A percentile compares a stretch with the other conserved stretches of the same genome.
phyloP scores from a whole-genome alignment of 108 stramenopile genomes.

The Cyclotella kingstonii region DNA sequence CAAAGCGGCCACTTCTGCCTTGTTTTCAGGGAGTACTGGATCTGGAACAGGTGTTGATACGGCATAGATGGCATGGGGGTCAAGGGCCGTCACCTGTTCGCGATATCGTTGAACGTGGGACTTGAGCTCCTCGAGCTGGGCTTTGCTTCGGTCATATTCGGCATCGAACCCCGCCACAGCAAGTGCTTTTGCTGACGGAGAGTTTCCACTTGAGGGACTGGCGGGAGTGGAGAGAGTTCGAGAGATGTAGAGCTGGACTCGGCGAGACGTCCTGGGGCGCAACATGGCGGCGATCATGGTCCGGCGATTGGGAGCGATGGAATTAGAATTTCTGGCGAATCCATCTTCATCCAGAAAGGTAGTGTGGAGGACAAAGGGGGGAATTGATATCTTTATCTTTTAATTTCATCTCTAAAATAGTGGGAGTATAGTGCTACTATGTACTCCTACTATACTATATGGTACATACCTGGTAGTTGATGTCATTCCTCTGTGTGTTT shows the following conservation, averaged over 20 bases:
- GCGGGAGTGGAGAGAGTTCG: conserved; percentile 31
- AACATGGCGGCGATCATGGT: conserved; percentile 12
- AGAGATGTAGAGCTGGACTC: conserved; percentile 38
- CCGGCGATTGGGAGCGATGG: too few species aligned
- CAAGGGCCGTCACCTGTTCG: conserved; percentile 31
- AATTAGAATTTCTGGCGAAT: too few species aligned
- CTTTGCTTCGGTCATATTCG: conserved; percentile 27
- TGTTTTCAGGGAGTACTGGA: conserved; percentile 71
- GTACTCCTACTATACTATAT: too few species aligned
- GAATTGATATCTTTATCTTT: too few species aligned
- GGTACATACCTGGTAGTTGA: too few species aligned
- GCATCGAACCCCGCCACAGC: conserved; percentile 34
- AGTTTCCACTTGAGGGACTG: conserved; percentile 9
- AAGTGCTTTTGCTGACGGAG: conserved; percentile 36
- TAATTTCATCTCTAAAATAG: too few species aligned
- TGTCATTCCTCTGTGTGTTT: too few species aligned
- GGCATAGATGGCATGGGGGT: conserved; percentile 42
- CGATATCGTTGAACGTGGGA: conserved; percentile 38
- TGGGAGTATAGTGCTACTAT: too few species aligned
- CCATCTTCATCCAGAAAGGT: too few species aligned
- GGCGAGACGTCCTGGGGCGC: conserved; percentile 27
- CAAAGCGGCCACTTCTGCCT: conserved; percentile 69
- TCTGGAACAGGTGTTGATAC: conserved; percentile 46
- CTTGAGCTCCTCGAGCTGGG: conserved; percentile 30
- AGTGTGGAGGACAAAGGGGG: too few species aligned